Base-by-base conservation (phyloP, 768 basidiomycete genomes). In the Phylloporus sp. region DNA sequence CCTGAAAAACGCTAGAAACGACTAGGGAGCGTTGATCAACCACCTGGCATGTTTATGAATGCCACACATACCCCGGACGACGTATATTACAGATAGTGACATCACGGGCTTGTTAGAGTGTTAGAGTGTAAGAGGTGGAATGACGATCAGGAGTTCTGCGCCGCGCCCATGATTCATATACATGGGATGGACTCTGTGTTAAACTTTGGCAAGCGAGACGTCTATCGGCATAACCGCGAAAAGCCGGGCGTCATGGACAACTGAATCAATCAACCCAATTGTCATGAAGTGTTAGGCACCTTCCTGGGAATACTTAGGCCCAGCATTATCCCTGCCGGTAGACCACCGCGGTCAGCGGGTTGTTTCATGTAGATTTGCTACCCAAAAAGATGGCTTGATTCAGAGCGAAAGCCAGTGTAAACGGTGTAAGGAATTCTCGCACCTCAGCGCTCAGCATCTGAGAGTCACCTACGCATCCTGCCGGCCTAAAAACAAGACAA, bases 1-100 rank as follows among this genome's bases (percentile, higher is more conserved):
- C 49, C 18, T 60, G 52, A 44, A 60, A 49, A 16, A 57, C 47
- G 10, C 42, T 46, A 20, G 51, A 28, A 22, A 15, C 16, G 31
- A 60, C 59, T 60, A 42, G 42, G 16, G 20, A 20, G 35, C 8
- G 31, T 45, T 28, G 27, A 15, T 51, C 8, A 40, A 35, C 34
- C 9, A 23, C 13, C 9, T 2, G 1, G 10, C 5, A 15, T 28
- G n/a, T 28, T 20, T 5, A 5, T 7, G 20, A 43, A 26, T 43
- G 16, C 10, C 18, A 28, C 13, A 20, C 41, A 16, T 45, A 51
- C 50, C 50, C 20, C 50, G 44, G 36, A 51, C 43, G 28, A 24
- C 11, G 12, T 39, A 47, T 16, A 28, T 8, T 20, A 13, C 27
- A 11, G 27, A 11, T 5, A 53, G n/a, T 13, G 36, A 15, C 47